Conservation (phyloP, 208 protist species). For the Wallacemonas rigidus region DNA sequence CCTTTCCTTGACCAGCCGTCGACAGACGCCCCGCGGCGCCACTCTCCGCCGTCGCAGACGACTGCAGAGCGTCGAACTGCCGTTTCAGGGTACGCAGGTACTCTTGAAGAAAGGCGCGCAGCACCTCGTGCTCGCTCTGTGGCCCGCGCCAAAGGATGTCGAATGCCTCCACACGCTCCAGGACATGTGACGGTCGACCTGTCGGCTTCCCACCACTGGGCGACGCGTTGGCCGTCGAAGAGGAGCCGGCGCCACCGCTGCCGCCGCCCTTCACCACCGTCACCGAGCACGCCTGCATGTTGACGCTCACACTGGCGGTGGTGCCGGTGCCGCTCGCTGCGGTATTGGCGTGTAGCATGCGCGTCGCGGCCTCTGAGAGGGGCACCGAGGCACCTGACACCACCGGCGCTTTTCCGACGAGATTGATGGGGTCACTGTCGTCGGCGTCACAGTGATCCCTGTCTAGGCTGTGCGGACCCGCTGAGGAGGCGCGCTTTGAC, state of each 20-base stretch:
- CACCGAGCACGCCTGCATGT: conserved; percentile 10
- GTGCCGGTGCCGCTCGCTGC: background rate
- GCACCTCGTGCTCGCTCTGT: conserved; percentile 44
- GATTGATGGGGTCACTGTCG: conserved; percentile 3
- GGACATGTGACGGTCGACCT: background rate
- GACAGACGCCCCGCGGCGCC: conserved; percentile 10
- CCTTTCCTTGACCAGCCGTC: background rate
- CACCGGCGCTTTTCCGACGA: background rate
- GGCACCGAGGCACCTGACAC: background rate
- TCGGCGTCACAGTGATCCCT: background rate
- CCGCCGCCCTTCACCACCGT: conserved; percentile 2
- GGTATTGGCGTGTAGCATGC: conserved; percentile 5
- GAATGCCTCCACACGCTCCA: conserved; percentile 36
- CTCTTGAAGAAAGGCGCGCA: conserved; percentile 53
- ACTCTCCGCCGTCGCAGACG: conserved; percentile 19
- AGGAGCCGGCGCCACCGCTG: background rate
- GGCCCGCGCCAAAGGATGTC: conserved; percentile 60
- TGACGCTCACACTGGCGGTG: background rate
- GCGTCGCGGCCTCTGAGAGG: conserved; percentile 7
- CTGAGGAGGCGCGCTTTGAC: conserved; percentile 5
- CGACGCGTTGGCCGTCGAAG: background rate
- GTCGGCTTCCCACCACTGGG: background rate
- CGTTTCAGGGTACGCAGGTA: conserved; percentile 34
- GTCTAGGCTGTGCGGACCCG: background rate
- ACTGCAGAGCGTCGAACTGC: conserved; percentile 19